Base-by-base conservation (phyloP, 108 stramenopile species). In the Nitzschia sp. region DNA sequence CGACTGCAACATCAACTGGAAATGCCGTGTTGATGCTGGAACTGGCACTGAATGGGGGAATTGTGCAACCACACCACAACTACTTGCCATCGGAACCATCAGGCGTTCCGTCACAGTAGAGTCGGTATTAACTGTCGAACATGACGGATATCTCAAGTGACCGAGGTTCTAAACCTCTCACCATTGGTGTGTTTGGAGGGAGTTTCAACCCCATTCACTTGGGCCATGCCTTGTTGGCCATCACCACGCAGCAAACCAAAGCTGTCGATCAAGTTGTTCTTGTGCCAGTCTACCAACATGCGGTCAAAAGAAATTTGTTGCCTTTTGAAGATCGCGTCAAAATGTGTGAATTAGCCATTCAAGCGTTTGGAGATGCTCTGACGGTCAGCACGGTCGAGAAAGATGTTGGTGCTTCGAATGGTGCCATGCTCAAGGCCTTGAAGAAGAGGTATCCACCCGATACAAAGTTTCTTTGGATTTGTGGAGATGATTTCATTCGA, bases 241-340 rank as follows among this genome's bases (percentile, higher is more conserved):
- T 71, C 53, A 71, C 71, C 41, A 71, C 71, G 6, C 71, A 71
- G 41, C 71, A 71, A 34, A 71, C 71, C 52, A 71, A 71, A 41
- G 37, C 71, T 8, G 63, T 71, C 3, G 71, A 71, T 71, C 53
- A 71, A 65, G 63, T 71, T 6, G 63, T 71, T 41, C 19, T 71
- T 15, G 71, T 71, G 1, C 71, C 71, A 22, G 71, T 71, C 21
- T 71, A 55, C 63, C 58, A 64, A 17, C 71, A 71, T 64, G 71
- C 71, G 1, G 63, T 63, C 52, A 71, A 71, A 24, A 38, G 63
- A 0, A 46, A 71, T 46, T 52, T 71, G 21, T 64, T 71, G 53
- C 71, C 71, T 6, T 71, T 71, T 55, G 52, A 71, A 14, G 71
- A 71, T 65, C 62, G 71, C 22, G 71, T 71, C 1, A n/a, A 43